Conservation (phyloP, 2,329 filamentous ascomycete species). For the Xylariales sp. region DNA sequence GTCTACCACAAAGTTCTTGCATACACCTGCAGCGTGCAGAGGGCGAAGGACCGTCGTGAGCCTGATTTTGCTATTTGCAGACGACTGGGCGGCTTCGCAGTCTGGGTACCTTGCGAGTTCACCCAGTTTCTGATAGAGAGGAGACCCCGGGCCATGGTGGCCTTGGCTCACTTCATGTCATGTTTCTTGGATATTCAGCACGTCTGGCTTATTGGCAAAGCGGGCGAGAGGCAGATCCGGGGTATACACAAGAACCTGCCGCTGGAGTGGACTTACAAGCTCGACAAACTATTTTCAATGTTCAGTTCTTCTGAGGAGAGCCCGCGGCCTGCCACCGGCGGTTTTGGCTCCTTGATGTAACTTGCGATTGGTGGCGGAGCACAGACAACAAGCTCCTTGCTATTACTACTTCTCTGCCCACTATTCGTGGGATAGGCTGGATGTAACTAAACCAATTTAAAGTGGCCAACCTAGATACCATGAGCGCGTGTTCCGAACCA, state of each 20-base stretch:
- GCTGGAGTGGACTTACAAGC: conserved; percentile 29
- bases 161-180: conserved; percentile 34
- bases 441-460: no score
- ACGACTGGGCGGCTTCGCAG: conserved; percentile 31
- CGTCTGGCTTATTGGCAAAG: conserved; percentile 31
- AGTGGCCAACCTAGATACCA: no score
- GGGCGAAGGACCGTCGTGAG: conserved; percentile 24
- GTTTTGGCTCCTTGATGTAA: conserved; percentile 4
- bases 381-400: no score
- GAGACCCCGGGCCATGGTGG: conserved; percentile 31
- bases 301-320: conserved; percentile 19
- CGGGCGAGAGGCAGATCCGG: conserved; percentile 31
- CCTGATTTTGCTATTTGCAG: conserved; percentile 25
- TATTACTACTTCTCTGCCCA: no score
- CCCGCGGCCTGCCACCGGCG: not conserved
- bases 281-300: conserved; percentile 26
- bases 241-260: conserved; percentile 31
- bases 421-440: no score
- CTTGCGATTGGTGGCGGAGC: not conserved
- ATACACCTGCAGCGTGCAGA: conserved; percentile 30
- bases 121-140: conserved; percentile 28
- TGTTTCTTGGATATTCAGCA: conserved; percentile 30
- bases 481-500: no score
- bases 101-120: conserved; percentile 30
- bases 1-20: conserved; percentile 28